phyloP scores from a whole-genome alignment of 108 stramenopile genomes.

The Discostella pseudostelligera region DNA sequence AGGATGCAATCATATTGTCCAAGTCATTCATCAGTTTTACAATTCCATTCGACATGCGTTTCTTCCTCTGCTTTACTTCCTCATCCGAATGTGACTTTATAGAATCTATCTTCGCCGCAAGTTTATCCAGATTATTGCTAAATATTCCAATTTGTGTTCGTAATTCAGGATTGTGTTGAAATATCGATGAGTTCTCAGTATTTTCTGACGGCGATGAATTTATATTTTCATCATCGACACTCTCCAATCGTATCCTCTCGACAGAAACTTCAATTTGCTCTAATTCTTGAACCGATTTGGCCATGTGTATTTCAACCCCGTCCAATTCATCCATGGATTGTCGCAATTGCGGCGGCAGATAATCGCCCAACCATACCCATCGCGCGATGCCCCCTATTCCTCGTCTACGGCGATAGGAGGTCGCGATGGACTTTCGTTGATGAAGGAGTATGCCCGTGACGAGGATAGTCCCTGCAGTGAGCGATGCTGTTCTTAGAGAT shows the following conservation, averaged over 20 bases:
- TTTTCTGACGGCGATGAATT: not conserved
- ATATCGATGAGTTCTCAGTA: constrained; percentile 22
- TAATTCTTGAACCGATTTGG: constrained; percentile 21
- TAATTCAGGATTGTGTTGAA: constrained; percentile 37
- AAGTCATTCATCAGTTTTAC: constrained; percentile 39
- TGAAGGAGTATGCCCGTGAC: constrained; percentile 12
- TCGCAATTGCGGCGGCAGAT: constrained; percentile 46
- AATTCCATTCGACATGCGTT: constrained; percentile 34
- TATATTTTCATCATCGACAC: constrained; percentile 25
- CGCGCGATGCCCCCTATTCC: constrained; percentile 33
- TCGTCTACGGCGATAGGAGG: constrained; percentile 16
- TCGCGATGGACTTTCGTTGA: constrained; percentile 10
- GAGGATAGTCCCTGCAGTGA: constrained; percentile 11
- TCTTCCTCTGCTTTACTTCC: constrained; percentile 40
- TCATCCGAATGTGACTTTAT: constrained; percentile 35
- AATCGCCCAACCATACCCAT: constrained; percentile 38
- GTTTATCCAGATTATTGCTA: constrained; percentile 27
- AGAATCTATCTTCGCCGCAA: constrained; percentile 37
- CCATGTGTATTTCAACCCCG: constrained; percentile 35
- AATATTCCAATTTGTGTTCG: constrained; percentile 32
- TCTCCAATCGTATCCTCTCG: constrained; percentile 32
- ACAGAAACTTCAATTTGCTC: constrained; percentile 39
- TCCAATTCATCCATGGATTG: constrained; percentile 44
- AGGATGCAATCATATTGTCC: constrained; percentile 22
- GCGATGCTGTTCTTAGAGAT: constrained; percentile 4